These are phyloP conservation scores for Urtica urens DNA, from an alignment of 306 rosid species.

Conservation along the genomic window DNA sequence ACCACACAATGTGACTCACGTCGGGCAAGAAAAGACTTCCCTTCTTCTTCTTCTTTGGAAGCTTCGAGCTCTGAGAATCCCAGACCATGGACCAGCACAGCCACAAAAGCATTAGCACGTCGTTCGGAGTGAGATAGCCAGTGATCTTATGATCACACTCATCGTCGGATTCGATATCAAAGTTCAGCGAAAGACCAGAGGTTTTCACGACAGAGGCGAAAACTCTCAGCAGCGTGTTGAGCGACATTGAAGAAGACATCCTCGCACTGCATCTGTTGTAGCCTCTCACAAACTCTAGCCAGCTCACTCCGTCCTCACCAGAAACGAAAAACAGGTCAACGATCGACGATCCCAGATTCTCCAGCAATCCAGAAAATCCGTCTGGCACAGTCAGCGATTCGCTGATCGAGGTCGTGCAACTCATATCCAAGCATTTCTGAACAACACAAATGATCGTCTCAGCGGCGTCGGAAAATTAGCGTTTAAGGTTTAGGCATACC, in stretches of 20 bases:
- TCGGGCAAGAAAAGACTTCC: constrained; percentile 37
- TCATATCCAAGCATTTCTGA: constrained; percentile 53
- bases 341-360: constrained; percentile 45
- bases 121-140: constrained; percentile 42
- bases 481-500: constrained; percentile 29
- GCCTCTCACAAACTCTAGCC: constrained; percentile 70
- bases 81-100: constrained; percentile 70
- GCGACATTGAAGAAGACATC: constrained; percentile 41
- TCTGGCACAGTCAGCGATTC: constrained; percentile 23
- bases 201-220: constrained; percentile 20
- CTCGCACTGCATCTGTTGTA: constrained; percentile 64
- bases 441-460: neutral
- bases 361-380: constrained; percentile 39
- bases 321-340: constrained; percentile 45
- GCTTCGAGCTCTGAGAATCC: constrained; percentile 33
- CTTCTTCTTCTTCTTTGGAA: constrained; percentile 15
- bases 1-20: constrained; percentile 49
- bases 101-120: constrained; percentile 52
- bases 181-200: constrained; percentile 23
- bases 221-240: constrained; percentile 41
- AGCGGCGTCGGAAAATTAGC: neutral
- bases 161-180: constrained; percentile 55
- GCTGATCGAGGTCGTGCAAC: constrained; percentile 21
- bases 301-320: constrained; percentile 44
- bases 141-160: constrained; percentile 43